These are phyloP conservation scores for Athelia sp. DNA, from an alignment of 1,284 basidiomycete species.

Conservation along the genomic window DNA sequence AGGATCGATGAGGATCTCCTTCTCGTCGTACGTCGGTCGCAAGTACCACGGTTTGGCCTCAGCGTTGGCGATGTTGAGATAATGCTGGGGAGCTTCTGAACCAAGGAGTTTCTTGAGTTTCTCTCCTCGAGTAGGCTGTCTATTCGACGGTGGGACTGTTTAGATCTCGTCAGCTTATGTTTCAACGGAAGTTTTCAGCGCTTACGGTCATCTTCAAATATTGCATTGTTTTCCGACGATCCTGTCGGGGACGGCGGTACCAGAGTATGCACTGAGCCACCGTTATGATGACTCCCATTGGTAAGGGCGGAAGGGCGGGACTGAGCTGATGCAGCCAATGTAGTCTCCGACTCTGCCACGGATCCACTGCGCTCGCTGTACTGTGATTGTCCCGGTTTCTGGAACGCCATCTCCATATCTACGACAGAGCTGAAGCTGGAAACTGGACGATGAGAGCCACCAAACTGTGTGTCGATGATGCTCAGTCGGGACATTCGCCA, in stretches of 20 bases:
- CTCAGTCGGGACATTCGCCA: conserved; percentile 68
- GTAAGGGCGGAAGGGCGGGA: too few relatives aligned
- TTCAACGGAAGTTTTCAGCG: conserved; percentile 4
- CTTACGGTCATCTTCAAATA: conserved; percentile 33
- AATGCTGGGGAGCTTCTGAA: conserved; percentile 52
- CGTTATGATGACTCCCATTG: too few relatives aligned
- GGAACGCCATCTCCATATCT: conserved; percentile 55
- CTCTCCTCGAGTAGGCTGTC: conserved; percentile 28
- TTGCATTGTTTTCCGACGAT: conserved; percentile 15
- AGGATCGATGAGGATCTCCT: conserved; percentile 81
- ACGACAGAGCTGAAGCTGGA: conserved; percentile 39
- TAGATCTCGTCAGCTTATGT: not conserved
- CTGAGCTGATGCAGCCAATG: not conserved
- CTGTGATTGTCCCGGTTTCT: conserved; percentile 16
- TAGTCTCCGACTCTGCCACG: not conserved
- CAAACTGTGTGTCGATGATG: conserved; percentile 45
- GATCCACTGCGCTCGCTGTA: not conserved
- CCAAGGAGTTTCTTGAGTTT: conserved; percentile 79
- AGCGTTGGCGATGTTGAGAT: conserved; percentile 44
- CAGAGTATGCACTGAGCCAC: conserved; percentile 6
- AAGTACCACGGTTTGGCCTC: conserved; percentile 82
- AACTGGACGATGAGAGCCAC: conserved; percentile 29
- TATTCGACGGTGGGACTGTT: not conserved
- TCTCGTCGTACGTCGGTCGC: conserved; percentile 71
- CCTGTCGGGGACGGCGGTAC: too few relatives aligned